A percentile compares a stretch with the other conserved stretches of the same genome.
phyloP scores from a whole-genome alignment of 768 basidiomycete genomes.

The Albatrellus ellisii region DNA sequence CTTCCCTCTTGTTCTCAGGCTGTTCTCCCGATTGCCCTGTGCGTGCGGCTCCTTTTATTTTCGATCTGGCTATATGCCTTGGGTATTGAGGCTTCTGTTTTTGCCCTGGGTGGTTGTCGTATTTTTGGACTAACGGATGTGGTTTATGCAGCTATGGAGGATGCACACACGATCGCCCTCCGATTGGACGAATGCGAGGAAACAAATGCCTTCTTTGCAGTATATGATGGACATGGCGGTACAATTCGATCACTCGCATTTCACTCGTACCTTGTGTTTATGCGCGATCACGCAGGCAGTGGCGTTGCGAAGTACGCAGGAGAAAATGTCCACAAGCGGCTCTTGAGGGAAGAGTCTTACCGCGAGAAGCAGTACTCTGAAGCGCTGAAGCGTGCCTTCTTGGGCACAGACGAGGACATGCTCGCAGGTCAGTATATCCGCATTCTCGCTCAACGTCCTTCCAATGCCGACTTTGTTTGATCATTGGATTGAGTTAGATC shows the following conservation, averaged over 20 bases:
- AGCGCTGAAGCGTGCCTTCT: conserved; percentile 79
- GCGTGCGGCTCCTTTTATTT: too few species aligned
- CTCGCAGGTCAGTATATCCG: conserved; percentile 47
- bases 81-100: not conserved
- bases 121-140: conserved; percentile 11
- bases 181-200: conserved; percentile 41
- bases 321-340: conserved; percentile 65
- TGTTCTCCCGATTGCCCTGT: not conserved
- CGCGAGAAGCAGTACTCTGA: conserved; percentile 52
- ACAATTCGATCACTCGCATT: conserved; percentile 17
- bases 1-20: not conserved
- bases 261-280: conserved; percentile 5
- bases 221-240: conserved; percentile 99
- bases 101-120: conserved; percentile 1
- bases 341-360: conserved; percentile 63
- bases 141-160: conserved; percentile 77
- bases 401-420: conserved; percentile 92
- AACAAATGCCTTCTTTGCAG: conserved; percentile 80
- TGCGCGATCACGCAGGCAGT: conserved; percentile 35
- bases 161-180: conserved; percentile 72
- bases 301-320: conserved; percentile 84
- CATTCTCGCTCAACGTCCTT: not conserved
- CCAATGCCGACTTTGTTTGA: not conserved
- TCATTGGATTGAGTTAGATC: conserved; percentile 37
- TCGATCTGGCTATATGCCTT: not conserved